These are phyloP conservation scores for Cornus kousa DNA, from an alignment of 148 eudicot genomes.

Conservation along the genomic window DNA sequence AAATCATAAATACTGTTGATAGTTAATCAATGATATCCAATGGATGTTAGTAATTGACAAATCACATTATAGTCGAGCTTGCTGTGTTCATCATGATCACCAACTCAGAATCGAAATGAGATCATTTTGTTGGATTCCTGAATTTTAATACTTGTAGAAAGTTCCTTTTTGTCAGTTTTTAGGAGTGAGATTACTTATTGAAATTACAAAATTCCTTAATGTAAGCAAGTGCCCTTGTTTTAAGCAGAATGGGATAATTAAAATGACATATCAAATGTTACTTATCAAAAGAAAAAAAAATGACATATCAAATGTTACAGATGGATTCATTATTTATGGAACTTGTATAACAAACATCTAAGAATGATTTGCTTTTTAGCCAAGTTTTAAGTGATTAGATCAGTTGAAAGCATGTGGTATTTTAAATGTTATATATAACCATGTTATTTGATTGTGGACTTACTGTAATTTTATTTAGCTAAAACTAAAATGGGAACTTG, in stretches of 20 bases:
- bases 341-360: too few species aligned
- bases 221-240: background rate
- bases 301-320: too few species aligned
- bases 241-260: too few species aligned
- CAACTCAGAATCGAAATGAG: background rate
- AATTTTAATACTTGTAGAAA: background rate
- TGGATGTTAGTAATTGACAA: background rate
- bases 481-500: too few species aligned
- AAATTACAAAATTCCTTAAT: background rate
- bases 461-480: background rate
- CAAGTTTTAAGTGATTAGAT: background rate
- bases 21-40: background rate
- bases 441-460: background rate
- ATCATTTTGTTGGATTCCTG: background rate
- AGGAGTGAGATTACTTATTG: background rate
- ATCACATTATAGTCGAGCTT: background rate
- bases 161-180: background rate
- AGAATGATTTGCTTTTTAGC: background rate
- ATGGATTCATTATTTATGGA: too few species aligned
- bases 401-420: background rate
- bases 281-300: too few species aligned
- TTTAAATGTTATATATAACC: background rate
- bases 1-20: background rate
- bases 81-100: background rate
- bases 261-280: too few species aligned